Conservation (phyloP, 1,284 basidiomycete genomes). For the Ustilago xerochloae region DNA sequence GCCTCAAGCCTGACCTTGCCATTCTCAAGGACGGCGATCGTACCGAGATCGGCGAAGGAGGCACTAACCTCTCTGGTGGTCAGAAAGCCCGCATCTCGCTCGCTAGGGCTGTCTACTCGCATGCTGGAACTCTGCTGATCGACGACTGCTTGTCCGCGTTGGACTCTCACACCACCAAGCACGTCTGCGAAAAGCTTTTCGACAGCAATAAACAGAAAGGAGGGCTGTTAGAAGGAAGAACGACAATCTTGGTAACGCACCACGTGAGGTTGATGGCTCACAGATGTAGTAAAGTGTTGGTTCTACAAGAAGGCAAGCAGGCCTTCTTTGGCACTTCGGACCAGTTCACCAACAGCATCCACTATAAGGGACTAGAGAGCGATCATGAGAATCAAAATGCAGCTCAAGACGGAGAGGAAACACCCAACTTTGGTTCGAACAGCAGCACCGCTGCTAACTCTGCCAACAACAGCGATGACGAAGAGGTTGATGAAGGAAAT, state of each 20-base stretch:
- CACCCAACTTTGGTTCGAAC: conserved; percentile 29
- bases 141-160: conserved; percentile 79
- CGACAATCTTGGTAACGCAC: conserved; percentile 66
- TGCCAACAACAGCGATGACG: conserved; percentile 38
- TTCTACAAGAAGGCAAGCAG: conserved; percentile 77
- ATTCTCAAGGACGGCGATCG: conserved; percentile 79
- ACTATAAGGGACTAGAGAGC: conserved; percentile 73
- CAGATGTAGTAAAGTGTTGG: conserved; percentile 74
- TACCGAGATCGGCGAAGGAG: conserved; percentile 74
- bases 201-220: conserved; percentile 48
- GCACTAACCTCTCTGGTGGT: conserved; percentile 71
- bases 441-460: conserved; percentile 21
- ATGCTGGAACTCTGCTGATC: conserved; percentile 76
- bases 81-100: conserved; percentile 78
- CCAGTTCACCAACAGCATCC: conserved; percentile 73
- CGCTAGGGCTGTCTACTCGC: conserved; percentile 78
- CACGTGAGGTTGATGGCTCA: conserved; percentile 72
- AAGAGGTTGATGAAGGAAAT: conserved; percentile 22
- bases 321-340: conserved; percentile 76
- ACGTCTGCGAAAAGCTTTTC: conserved; percentile 65
- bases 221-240: conserved; percentile 39
- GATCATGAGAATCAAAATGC: conserved; percentile 66
- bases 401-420: conserved; percentile 24
- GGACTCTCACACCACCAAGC: conserved; percentile 58
- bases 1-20: conserved; percentile 73